Conservation (phyloP, 2,329 filamentous ascomycete genomes). For the Emydomyces testavorans region DNA sequence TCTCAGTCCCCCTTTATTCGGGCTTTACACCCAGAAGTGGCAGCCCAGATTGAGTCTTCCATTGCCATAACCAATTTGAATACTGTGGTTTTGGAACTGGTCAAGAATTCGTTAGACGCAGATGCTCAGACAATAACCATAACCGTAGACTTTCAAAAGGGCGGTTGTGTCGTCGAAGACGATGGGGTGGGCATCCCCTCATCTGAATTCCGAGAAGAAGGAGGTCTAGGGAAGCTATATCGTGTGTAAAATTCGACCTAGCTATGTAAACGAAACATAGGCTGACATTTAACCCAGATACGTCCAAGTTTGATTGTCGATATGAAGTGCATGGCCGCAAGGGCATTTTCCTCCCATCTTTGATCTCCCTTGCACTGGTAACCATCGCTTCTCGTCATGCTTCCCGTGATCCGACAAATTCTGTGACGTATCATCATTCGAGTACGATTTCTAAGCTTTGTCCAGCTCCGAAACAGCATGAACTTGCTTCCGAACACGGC, state of each 20-base stretch:
- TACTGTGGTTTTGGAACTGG: constrained; percentile 56
- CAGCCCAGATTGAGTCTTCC: constrained; percentile 74
- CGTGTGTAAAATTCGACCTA: constrained; percentile 41
- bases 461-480: constrained; percentile 49
- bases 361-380: constrained; percentile 65
- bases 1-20: background rate
- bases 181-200: constrained; percentile 68
- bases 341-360: constrained; percentile 65
- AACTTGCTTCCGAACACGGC: constrained; percentile 51
- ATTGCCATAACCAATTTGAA: constrained; percentile 65
- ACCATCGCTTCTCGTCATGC: constrained; percentile 60
- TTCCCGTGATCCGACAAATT: constrained; percentile 42
- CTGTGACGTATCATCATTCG: constrained; percentile 59
- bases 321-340: constrained; percentile 49
- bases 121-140: constrained; percentile 56
- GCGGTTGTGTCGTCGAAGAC: constrained; percentile 71
- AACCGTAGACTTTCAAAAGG: constrained; percentile 61
- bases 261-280: constrained; percentile 11
- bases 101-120: constrained; percentile 80
- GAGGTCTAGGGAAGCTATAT: constrained; percentile 61
- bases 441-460: constrained; percentile 51
- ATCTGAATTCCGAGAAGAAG: constrained; percentile 56
- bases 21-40: constrained; percentile 57
- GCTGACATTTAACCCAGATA: constrained; percentile 44
- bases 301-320: constrained; percentile 54